Conservation (phyloP, 768 basidiomycete species). For the Mycena galopus region DNA sequence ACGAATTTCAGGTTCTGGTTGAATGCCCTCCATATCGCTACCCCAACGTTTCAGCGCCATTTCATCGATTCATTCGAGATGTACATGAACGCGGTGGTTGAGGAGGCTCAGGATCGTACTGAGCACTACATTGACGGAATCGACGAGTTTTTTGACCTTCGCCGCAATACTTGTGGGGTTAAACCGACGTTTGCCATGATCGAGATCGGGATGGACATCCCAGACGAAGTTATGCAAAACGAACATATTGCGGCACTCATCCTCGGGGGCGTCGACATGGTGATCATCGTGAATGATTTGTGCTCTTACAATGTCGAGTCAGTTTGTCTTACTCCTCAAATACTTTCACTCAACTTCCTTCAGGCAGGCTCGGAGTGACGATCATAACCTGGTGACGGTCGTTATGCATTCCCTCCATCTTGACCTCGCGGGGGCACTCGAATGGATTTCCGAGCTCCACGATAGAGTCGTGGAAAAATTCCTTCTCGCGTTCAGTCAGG, state of each 20-base stretch:
- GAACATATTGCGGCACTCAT: constrained; percentile 7
- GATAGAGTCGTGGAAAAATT: constrained; percentile 3
- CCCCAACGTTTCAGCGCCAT: constrained; percentile 35
- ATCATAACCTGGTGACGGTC: constrained; percentile 12
- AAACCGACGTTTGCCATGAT: constrained; percentile 41
- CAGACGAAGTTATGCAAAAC: constrained; percentile 6
- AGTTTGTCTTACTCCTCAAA: constrained; percentile 3
- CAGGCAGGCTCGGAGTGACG: constrained; percentile 16
- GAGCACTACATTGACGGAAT: constrained; percentile 38
- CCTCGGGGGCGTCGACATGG: background rate
- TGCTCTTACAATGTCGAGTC: constrained; percentile 19
- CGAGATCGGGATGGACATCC: constrained; percentile 3
- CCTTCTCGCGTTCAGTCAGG: constrained; percentile 1
- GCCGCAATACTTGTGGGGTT: constrained; percentile 47
- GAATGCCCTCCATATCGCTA: constrained; percentile 34
- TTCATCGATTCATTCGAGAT: constrained; percentile 47
- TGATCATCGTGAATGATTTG: constrained; percentile 8
- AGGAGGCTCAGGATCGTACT: constrained; percentile 47
- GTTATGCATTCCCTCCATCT: constrained; percentile 9
- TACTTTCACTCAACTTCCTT: background rate
- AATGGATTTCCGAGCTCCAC: constrained; percentile 8
- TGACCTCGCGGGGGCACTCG: constrained; percentile 5
- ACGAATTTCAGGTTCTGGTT: constrained; percentile 40
- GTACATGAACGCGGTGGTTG: constrained; percentile 47
- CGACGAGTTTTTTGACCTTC: constrained; percentile 47